Base-by-base conservation (phyloP, 352 stramenopile species). In the Phytophthora fragariaefolia region DNA sequence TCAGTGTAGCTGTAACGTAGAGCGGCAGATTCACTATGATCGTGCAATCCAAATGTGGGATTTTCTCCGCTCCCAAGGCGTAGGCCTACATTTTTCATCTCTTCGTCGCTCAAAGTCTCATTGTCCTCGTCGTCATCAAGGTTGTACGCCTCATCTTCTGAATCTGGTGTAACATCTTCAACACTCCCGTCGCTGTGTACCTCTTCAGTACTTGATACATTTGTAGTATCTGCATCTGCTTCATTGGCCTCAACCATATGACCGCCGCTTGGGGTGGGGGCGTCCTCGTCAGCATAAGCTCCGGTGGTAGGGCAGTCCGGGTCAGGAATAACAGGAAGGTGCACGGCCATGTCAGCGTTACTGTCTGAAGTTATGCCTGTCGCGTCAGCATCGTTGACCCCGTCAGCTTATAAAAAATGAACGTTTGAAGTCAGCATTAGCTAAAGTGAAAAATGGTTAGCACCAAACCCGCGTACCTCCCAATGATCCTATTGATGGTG, bases 341-440 rank as follows among this genome's bases (percentile, higher is more conserved):
- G 6, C 9, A 6, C 32, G 32, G 17, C 30, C 8, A 17, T 18
- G 52, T 50, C 52, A 40, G 38, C 36, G 50, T 59, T 50, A 51
- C 36, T 3, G 6, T 9, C 17, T 13, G 32, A 34, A 7, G 28
- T 12, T 34, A 34, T 34, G 12, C 28, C 23, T 18, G n/a, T n/a
- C n/a, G n/a, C n/a, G 24, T 40, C 28, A 56, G 49, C 49, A 56
- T 45, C 38, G 28, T 17, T 28, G 32, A 13, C n/a, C 12, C n/a
- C 9, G 32, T n/a, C 32, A n/a, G 32, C 32, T 40, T 45, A 3
- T 3, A 45, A 30, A 5, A 15, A 26, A 43, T 56, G 43, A 26
- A 45, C 49, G 28, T 18, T 4, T 4, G 27, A 18, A 28, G 27
- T 43, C 49, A 56, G 28, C 28, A 45, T 56, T 20, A 20, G 13